These are phyloP conservation scores for Hysterangium stoloniferum DNA, from an alignment of 768 basidiomycete genomes.

Conservation along the genomic window DNA sequence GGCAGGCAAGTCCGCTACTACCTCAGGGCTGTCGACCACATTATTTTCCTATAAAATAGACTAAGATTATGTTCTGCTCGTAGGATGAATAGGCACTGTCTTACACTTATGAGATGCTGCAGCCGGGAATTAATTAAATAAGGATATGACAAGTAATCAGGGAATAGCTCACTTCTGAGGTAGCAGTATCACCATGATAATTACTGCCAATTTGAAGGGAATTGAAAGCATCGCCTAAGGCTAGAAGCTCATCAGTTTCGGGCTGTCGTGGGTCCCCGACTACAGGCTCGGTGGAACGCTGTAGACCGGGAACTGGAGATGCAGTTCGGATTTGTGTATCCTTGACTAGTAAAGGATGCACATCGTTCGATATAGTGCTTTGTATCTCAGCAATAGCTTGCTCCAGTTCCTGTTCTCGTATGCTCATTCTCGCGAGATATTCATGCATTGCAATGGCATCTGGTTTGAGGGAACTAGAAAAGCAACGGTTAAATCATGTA, in stretches of 20 bases:
- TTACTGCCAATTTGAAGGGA: background rate
- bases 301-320: slow-evolving; percentile 8
- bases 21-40: background rate
- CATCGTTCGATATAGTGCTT: background rate
- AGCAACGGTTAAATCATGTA: background rate
- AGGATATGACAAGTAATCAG: background rate
- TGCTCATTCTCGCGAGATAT: slow-evolving; percentile 5
- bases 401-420: slow-evolving; percentile 2
- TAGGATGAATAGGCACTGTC: background rate
- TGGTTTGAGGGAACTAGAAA: slow-evolving; percentile 7
- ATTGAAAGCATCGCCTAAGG: slow-evolving; percentile 3
- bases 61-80: background rate
- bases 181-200: slow-evolving; percentile 10
- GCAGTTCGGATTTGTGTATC: slow-evolving; percentile 10
- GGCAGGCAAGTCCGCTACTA: background rate
- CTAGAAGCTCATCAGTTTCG: slow-evolving; percentile 5
- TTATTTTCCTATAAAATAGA: background rate
- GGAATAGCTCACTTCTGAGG: slow-evolving; percentile 5
- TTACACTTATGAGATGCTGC: slow-evolving; percentile 5
- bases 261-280: background rate
- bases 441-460: slow-evolving; percentile 4
- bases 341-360: slow-evolving; percentile 8
- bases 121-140: background rate
- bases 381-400: slow-evolving; percentile 6
- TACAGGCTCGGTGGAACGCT: background rate